Percentiles rank a stretch among this genome's conserved stretches.
Evolutionary conservation across 257 asterid species (phyloP).

Genomic region (Haberlea rhodopensis): DNA sequence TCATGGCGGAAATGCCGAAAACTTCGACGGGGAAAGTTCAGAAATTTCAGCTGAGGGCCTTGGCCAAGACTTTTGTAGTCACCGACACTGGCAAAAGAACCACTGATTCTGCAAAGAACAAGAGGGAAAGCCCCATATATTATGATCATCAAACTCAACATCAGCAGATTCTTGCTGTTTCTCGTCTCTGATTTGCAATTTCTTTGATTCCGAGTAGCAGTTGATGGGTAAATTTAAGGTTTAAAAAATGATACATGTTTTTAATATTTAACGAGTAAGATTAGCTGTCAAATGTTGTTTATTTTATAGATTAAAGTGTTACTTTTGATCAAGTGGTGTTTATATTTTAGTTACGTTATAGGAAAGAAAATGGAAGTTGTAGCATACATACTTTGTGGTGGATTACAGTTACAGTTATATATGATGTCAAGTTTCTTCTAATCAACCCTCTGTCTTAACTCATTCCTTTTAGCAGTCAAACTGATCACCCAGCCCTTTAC

Average conservation of each 20-base stretch:
- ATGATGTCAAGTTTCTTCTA: too few relatives aligned
- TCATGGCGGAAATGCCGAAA: conserved; percentile 67
- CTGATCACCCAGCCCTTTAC: too few relatives aligned
- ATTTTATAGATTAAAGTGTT: too few relatives aligned
- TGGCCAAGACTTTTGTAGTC: conserved; percentile 43
- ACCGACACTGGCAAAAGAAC: conserved; percentile 24
- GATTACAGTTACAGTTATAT: too few relatives aligned
- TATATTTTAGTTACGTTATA: too few relatives aligned
- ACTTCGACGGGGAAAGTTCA: conserved; percentile 71
- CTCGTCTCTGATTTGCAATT: conserved; percentile 45
- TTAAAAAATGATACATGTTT: neutral
- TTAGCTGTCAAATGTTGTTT: neutral
- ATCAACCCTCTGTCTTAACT: too few relatives aligned
- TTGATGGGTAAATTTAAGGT: neutral
- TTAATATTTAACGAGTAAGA: neutral
- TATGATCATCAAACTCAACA: conserved; percentile 31
- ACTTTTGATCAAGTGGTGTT: too few relatives aligned
- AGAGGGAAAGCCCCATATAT: conserved; percentile 26
- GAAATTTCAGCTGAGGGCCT: conserved; percentile 55
- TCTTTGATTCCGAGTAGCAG: neutral
- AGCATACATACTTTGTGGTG: too few relatives aligned
- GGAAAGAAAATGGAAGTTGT: too few relatives aligned
- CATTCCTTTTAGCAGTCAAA: too few relatives aligned
- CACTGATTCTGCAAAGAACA: conserved; percentile 20
- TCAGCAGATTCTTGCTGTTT: conserved; percentile 47